Evolutionary conservation across 768 basidiomycete genomes (phyloP), one percentile per base, ranked within the genome.

Genomic region (Candolleomyces eurysporus): DNA sequence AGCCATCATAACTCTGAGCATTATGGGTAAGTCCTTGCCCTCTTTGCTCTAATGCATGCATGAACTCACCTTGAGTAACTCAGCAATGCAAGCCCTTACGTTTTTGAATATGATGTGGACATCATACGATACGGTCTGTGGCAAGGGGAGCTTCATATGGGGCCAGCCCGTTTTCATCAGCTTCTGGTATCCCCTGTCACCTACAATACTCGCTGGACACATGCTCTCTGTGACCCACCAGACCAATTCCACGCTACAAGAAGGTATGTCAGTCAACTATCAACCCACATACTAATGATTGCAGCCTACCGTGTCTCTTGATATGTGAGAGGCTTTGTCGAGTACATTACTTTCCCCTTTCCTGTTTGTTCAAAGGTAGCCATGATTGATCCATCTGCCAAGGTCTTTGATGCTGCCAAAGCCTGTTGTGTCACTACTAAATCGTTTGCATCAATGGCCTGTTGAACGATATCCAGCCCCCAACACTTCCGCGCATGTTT

Each of bases 81-180:
- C 67, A 9, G 71, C 67, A 21, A 79, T 68, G 1, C 63, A 51
- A 6, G 66, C 42, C 0, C 63, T 46, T 7, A 63, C 58, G 0
- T 48, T n/a, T 0, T 16, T 56, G 49, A 77, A 80, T 0, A 67
- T 64, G 10, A 48, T 16, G 19, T 60, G 57, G 22, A 62, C 63
- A 48, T 79, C 75, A 1, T 67, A 63, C 0, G 70, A 70, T 0
- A 81, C 71, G 0, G 74, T 79, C 0, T 59, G 26, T 2, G 65
- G 63, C 0, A 70, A 74, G 0, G 78, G 77, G 48, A 80, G 46
- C 54, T 75, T 73, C n/a, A 72, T 66, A 14, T 69, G 66, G 0
- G 73, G 78, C 6, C 72, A 59, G 0, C 75, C 73, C 0, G 73
- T 75, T 51, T 71, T 73, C 71, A 77, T 75, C 7, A 79, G 55